phyloP scores from a whole-genome alignment of 2,329 filamentous ascomycete genomes.

The Pseudocercospora vitis region DNA sequence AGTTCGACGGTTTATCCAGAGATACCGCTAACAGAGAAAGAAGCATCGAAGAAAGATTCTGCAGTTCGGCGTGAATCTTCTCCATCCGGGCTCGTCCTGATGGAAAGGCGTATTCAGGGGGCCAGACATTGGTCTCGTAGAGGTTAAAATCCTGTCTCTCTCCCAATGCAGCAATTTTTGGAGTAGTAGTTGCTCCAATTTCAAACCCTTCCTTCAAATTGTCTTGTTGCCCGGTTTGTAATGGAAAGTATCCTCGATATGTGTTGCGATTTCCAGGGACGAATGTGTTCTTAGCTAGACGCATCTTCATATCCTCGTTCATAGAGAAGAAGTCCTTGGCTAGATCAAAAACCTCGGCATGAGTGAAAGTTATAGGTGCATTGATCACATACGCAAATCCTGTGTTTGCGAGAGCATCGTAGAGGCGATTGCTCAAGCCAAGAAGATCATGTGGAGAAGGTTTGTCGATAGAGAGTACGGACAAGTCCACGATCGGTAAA shows the following conservation, averaged over 20 bases:
- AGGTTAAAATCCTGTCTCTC: slow-evolving; percentile 40
- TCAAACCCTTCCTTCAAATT: slow-evolving; percentile 53
- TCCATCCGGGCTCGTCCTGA: slow-evolving; percentile 34
- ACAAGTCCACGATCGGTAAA: slow-evolving; percentile 46
- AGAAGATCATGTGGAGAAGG: slow-evolving; percentile 33
- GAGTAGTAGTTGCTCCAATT: slow-evolving; percentile 38
- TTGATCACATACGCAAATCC: slow-evolving; percentile 51
- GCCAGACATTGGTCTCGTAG: slow-evolving; percentile 47
- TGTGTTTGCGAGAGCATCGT: slow-evolving; percentile 47
- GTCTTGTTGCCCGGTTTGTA: slow-evolving; percentile 42
- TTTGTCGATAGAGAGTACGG: slow-evolving; percentile 34
- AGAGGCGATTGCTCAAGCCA: slow-evolving; percentile 41
- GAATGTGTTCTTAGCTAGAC: slow-evolving; percentile 47
- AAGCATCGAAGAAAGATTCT: slow-evolving; percentile 41
- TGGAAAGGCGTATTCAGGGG: slow-evolving; percentile 28
- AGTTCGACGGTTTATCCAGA: slow-evolving; percentile 41
- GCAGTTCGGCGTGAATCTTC: slow-evolving; percentile 43
- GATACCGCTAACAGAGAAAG: slow-evolving; percentile 44
- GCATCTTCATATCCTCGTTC: slow-evolving; percentile 21
- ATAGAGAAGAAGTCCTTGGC: slow-evolving; percentile 33
- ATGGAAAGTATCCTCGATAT: slow-evolving; percentile 50
- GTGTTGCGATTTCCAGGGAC: slow-evolving; percentile 44
- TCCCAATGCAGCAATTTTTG: slow-evolving; percentile 10
- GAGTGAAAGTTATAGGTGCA: slow-evolving; percentile 43
- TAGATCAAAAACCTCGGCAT: slow-evolving; percentile 46